Conservation (phyloP, 345 rosid species). For the Citrus hindsii region DNA sequence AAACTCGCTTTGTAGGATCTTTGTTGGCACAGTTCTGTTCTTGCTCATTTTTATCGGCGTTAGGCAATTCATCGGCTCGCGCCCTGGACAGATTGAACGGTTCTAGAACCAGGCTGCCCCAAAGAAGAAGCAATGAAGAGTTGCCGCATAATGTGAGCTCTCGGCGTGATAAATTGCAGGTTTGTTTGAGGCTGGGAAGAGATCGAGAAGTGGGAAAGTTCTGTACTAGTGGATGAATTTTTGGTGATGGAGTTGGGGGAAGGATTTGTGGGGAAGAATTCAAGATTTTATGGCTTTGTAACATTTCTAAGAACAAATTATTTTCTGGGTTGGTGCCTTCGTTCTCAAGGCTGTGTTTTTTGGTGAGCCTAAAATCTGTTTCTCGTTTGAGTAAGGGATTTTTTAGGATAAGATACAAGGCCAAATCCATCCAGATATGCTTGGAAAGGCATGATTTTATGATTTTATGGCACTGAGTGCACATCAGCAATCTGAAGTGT, state of each 20-base stretch:
- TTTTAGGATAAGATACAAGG: not conserved
- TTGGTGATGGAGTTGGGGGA: constrained; percentile 27
- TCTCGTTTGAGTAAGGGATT: not conserved
- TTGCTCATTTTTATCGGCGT: constrained; percentile 7
- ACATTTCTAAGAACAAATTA: constrained; percentile 25
- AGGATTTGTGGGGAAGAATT: constrained; percentile 32
- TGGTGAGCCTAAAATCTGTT: not conserved
- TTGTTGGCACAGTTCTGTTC: constrained; percentile 32
- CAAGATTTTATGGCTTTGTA: constrained; percentile 30
- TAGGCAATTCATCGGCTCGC: constrained; percentile 36
- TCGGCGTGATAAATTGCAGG: constrained; percentile 56
- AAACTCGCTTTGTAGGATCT: constrained; percentile 51
- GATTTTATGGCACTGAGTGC: not conserved
- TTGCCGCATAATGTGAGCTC: constrained; percentile 39
- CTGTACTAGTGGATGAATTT: constrained; percentile 19
- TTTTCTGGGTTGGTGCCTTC: not conserved
- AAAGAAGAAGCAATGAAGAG: constrained; percentile 64
- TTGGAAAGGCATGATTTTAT: not conserved
- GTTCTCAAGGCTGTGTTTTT: not conserved
- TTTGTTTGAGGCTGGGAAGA: constrained; percentile 21
- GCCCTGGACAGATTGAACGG: constrained; percentile 38
- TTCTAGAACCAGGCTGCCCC: constrained; percentile 40
- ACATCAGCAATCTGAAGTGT: not conserved
- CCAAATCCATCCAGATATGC: not conserved
- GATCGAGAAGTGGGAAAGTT: constrained; percentile 22